Percentiles rank a stretch among this genome's conserved stretches.
Evolutionary conservation across 2,329 filamentous ascomycete genomes (phyloP).

Genomic region (Alternaria sp.): DNA sequence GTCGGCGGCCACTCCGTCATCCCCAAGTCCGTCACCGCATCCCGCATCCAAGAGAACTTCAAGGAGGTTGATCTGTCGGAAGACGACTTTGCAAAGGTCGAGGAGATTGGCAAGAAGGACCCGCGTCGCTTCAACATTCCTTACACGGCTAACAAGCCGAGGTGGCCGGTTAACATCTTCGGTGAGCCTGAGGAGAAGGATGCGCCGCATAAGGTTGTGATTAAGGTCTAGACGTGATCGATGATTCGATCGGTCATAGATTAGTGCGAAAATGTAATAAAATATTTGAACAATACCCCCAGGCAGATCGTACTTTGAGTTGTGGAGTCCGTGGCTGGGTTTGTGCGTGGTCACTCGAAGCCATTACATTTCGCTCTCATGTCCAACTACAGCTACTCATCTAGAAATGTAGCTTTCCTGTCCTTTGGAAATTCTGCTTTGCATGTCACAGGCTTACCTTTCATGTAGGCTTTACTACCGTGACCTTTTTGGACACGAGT

Average conservation of each 20-base stretch:
- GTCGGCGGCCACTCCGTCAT: conserved; percentile 58
- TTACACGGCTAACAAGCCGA: conserved; percentile 54
- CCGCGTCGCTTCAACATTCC: conserved; percentile 62
- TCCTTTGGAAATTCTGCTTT: too few relatives aligned
- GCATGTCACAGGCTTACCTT: too few relatives aligned
- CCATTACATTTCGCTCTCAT: too few relatives aligned
- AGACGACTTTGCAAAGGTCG: conserved; percentile 38
- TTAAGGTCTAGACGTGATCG: conserved; percentile 7
- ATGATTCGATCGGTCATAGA: too few relatives aligned
- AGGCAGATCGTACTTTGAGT: neutral
- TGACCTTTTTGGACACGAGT: too few relatives aligned
- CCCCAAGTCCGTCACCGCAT: conserved; percentile 41
- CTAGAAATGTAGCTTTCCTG: too few relatives aligned
- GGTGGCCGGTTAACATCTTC: conserved; percentile 65
- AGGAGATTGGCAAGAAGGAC: conserved; percentile 64
- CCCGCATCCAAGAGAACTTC: conserved; percentile 42
- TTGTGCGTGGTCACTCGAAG: too few relatives aligned
- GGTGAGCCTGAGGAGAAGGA: conserved; percentile 60
- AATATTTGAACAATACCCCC: neutral
- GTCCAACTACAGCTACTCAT: too few relatives aligned
- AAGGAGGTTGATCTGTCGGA: conserved; percentile 39
- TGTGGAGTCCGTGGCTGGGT: too few relatives aligned
- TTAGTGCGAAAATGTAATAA: too few relatives aligned
- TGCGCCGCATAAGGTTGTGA: conserved; percentile 56
- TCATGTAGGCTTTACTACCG: too few relatives aligned